phyloP scores from a whole-genome alignment of 2,329 filamentous ascomycete genomes.

The Fusarium fracticaudum region DNA sequence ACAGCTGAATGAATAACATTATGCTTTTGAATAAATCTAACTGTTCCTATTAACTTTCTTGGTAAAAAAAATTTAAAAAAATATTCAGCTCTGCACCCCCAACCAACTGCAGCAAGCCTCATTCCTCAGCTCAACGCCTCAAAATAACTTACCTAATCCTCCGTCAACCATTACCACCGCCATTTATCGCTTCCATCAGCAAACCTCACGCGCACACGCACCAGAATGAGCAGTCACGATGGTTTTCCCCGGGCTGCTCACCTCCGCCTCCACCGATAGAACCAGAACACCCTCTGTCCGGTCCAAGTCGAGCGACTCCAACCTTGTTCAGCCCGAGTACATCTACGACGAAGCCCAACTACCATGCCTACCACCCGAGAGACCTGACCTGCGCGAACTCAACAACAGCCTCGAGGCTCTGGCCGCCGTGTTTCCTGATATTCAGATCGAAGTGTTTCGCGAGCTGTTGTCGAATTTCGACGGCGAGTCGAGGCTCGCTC shows the following conservation, averaged over 20 bases:
- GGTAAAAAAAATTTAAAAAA: background rate
- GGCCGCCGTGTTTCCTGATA: constrained; percentile 78
- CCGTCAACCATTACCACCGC: constrained; percentile 9
- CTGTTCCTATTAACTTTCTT: background rate
- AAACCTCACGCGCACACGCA: constrained; percentile 2
- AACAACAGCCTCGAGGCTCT: constrained; percentile 76
- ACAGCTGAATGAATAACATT: background rate
- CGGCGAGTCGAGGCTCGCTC: constrained; percentile 77
- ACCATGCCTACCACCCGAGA: constrained; percentile 57
- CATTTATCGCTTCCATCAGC: background rate
- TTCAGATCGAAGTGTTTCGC: constrained; percentile 84
- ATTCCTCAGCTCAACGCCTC: constrained; percentile 10
- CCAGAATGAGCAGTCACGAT: constrained; percentile 55
- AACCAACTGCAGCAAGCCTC: constrained; percentile 8
- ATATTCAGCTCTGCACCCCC: background rate
- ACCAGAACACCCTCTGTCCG: constrained; percentile 48
- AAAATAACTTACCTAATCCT: constrained; percentile 29
- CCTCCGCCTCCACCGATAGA: constrained; percentile 54
- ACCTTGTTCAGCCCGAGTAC: constrained; percentile 53
- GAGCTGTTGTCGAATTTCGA: constrained; percentile 82
- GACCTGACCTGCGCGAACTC: constrained; percentile 72
- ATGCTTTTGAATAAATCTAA: background rate
- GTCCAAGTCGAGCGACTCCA: constrained; percentile 44
- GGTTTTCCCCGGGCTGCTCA: constrained; percentile 60
- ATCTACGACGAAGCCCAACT: constrained; percentile 68